Conservation (phyloP, 495 filamentous ascomycete species). For the Echria macrotheca region DNA sequence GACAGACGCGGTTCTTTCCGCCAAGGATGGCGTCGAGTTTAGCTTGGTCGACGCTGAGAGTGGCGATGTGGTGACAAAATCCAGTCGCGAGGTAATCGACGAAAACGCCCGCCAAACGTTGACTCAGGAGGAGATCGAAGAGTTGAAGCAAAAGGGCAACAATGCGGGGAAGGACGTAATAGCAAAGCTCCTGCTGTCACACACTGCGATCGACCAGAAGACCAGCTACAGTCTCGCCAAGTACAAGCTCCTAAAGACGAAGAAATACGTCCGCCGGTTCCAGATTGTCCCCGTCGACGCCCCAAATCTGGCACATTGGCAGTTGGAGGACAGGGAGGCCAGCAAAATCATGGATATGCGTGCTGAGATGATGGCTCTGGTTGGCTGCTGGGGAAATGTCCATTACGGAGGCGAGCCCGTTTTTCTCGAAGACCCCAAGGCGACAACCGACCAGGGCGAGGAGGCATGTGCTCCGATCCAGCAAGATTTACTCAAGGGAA, state of each 20-base stretch:
- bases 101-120: conserved; percentile 76
- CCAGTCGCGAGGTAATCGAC: conserved; percentile 73
- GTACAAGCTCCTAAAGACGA: conserved; percentile 88
- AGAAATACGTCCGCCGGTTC: conserved; percentile 86
- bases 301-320: conserved; percentile 61
- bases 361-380: conserved; percentile 74
- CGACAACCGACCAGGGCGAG: conserved; percentile 20
- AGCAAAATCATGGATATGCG: conserved; percentile 80
- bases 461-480: conserved; percentile 19
- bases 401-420: conserved; percentile 41
- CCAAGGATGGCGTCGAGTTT: conserved; percentile 32
- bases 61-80: conserved; percentile 62
- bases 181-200: conserved; percentile 75
- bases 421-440: conserved; percentile 25
- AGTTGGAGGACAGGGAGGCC: conserved; percentile 71
- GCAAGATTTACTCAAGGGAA: conserved; percentile 41
- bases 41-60: conserved; percentile 41
- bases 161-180: conserved; percentile 84
- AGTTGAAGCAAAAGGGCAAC: conserved; percentile 71
- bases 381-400: conserved; percentile 48
- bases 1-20: conserved; percentile 26
- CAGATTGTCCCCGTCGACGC: conserved; percentile 80
- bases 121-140: conserved; percentile 83
- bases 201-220: conserved; percentile 85
- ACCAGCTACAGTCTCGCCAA: conserved; percentile 90